Base-by-base conservation (phyloP, 2,329 filamentous ascomycete genomes). In the Fusarium coffeatum region DNA sequence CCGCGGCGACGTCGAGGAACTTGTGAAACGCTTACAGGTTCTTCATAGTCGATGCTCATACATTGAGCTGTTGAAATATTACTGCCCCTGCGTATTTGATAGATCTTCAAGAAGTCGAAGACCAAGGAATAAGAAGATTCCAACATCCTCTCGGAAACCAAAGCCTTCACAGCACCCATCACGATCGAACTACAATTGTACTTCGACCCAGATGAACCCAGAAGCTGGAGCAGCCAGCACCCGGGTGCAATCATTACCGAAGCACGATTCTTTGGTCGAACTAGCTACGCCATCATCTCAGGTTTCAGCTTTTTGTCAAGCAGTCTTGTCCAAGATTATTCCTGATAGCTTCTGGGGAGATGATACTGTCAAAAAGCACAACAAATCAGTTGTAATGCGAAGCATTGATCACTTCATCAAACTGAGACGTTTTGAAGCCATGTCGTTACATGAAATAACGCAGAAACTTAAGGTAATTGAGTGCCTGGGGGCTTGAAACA, bases 281-380 rank as follows among this genome's bases (percentile, higher is more conserved):
- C 81, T 92, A 71, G 91, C 94, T 3, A 93, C 89, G 18, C 87
- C 92, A 0, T 69, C 82, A 5, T 82, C 89, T 2, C 86, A 89
- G 49, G 92, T 98, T 4, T 97, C 94, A 6, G 91, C 93, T 1
- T 98, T 97, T 76, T 97, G 94, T 77, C 92, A 91, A 75, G 91
- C 93, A 5, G 90, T 91, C 1, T 76, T 98, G 30, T 83, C 83
- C 22, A 92, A 87, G 61, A 82, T 98, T 18, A 86, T 99, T 28
- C 95, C 95, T 1, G 82, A 84, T 45, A 87, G 83, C 5, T 91
- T 97, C 60, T 97, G 92, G 89, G 94, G 94, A 0, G 71, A 77
- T 20, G 87, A 86, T 2, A 77, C 84, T 2, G 78, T 80, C 0
- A 85, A 86, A 37, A 58, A 70, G 8, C 81, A 87, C 51, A 98